These are phyloP conservation scores for Saccharomycopsis fermentans DNA, from an alignment of 805 yeast genomes.

Conservation along the genomic window DNA sequence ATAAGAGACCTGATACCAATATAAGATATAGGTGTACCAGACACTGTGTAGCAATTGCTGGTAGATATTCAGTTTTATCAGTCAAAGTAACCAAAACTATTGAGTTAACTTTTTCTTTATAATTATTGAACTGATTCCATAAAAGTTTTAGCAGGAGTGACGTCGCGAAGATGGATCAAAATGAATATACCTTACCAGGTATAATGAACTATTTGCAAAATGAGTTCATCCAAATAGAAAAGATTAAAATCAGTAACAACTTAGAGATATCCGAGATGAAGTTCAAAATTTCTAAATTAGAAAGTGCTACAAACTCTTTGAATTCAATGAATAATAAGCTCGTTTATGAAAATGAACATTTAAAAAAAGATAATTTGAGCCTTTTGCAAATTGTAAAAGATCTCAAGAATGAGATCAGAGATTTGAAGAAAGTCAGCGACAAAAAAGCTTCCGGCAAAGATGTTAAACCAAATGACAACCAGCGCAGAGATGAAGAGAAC, in stretches of 20 bases:
- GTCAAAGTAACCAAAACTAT: too few relatives aligned
- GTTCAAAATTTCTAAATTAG: conserved; percentile 38
- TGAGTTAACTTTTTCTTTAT: too few relatives aligned
- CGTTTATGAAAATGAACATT: conserved; percentile 6
- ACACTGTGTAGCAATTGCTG: too few relatives aligned
- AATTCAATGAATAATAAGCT: conserved; percentile 16
- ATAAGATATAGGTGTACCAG: too few relatives aligned
- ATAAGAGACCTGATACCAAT: too few relatives aligned
- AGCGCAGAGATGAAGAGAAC: neutral
- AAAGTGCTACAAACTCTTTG: conserved; percentile 40
- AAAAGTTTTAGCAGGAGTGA: neutral
- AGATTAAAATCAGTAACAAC: conserved; percentile 51
- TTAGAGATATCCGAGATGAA: conserved; percentile 53
- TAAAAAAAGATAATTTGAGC: conserved; percentile 12
- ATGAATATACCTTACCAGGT: conserved; percentile 29
- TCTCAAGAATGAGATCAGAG: conserved; percentile 7
- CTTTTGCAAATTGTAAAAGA: conserved; percentile 7
- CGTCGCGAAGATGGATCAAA: conserved; percentile 10
- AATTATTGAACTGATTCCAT: neutral
- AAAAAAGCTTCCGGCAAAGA: neutral
- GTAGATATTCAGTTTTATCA: too few relatives aligned
- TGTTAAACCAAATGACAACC: neutral
- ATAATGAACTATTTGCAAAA: conserved; percentile 54
- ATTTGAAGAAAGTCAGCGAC: neutral
- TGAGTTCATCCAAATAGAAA: conserved; percentile 53